Base-by-base conservation (phyloP, 2,329 filamentous ascomycete genomes). In the Colletotrichum filicis region DNA sequence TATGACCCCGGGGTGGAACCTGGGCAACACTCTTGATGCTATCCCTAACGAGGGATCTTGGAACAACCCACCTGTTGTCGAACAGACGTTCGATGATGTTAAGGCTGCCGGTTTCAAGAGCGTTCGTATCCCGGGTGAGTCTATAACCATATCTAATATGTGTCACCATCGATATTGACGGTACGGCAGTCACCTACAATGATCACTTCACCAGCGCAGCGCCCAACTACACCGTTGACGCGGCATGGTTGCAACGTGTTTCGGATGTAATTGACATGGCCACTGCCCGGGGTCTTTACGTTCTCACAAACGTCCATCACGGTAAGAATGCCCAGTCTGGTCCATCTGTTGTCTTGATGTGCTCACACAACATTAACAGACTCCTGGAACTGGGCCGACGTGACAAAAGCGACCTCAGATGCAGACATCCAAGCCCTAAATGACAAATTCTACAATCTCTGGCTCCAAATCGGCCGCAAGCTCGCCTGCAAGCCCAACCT, bases 261-360 rank as follows among this genome's bases (percentile, higher is more conserved):
- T 87, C 86, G 1, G 86, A 88, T 37, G 89, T 92, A 1, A 81
- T 91, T 11, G 88, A 91, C 74, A 85, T 88, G 85, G 85, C 89
- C 7, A 84, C 87, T 0, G 80, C 83, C 3, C 82, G 85, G 1
- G 87, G 83, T 2, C 79, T 91, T 4, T 88, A 86, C 70, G 85
- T 86, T 0, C 82, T 92, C 30, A 85, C 90, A 14, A 90, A 92
- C 73, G 86, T 89, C 7, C 90, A 91, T 74, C 89, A 91, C 71
- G 81, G 79, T 81, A 77, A 35, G 22, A 22, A 22, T 22, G 22
- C 22, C 22, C 22, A 22, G 22, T 22, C 22, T 22, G 22, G 22
- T 22, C 22, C 22, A 22, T 22, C 22, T 22, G 22, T 22, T 22
- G 22, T 22, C 22, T 22, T 22, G 22, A 22, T 22, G 22, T 22